Percentiles rank a stretch among this genome's conserved stretches.
Evolutionary conservation across 2,329 filamentous ascomycete species (phyloP).

Genomic region (Colletotrichum magnum): DNA sequence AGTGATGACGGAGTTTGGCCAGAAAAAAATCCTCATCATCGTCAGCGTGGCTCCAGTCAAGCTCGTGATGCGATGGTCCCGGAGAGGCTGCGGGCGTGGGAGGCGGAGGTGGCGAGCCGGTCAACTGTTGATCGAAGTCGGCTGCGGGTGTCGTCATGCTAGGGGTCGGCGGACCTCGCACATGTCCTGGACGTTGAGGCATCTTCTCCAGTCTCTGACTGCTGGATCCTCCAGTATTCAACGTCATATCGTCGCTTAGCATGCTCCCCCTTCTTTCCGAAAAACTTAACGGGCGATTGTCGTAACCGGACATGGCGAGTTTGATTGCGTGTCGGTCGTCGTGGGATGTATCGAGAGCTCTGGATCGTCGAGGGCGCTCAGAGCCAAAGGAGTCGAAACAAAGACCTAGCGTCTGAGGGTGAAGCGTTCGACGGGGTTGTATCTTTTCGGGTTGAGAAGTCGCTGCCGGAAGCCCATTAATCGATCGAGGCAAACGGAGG

Average conservation of each 20-base stretch:
- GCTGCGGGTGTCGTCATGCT: constrained; percentile 76
- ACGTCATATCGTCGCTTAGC: constrained; percentile 69
- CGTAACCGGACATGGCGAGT: constrained; percentile 58
- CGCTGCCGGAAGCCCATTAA: constrained; percentile 30
- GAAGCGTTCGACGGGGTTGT: not conserved
- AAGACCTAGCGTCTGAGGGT: not conserved
- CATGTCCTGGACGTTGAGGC: constrained; percentile 59
- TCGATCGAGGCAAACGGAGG: not conserved
- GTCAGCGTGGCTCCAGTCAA: constrained; percentile 82
- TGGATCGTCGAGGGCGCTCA: not conserved
- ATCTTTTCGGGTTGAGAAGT: constrained; percentile 6
- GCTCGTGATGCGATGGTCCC: constrained; percentile 71
- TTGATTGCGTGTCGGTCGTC: not conserved
- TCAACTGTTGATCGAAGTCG: constrained; percentile 74
- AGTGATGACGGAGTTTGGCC: constrained; percentile 83
- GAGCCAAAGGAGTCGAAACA: not conserved
- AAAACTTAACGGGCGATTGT: constrained; percentile 67
- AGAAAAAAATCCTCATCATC: constrained; percentile 88
- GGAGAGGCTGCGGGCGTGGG: constrained; percentile 77
- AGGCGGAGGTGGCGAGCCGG: constrained; percentile 74
- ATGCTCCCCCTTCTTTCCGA: constrained; percentile 73
- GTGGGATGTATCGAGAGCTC: not conserved
- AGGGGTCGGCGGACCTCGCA: constrained; percentile 74
- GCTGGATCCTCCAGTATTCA: constrained; percentile 63
- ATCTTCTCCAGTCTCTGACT: constrained; percentile 69